phyloP scores from a whole-genome alignment of 2,329 filamentous ascomycete species.

The Pseudogymnoascus sp. region DNA sequence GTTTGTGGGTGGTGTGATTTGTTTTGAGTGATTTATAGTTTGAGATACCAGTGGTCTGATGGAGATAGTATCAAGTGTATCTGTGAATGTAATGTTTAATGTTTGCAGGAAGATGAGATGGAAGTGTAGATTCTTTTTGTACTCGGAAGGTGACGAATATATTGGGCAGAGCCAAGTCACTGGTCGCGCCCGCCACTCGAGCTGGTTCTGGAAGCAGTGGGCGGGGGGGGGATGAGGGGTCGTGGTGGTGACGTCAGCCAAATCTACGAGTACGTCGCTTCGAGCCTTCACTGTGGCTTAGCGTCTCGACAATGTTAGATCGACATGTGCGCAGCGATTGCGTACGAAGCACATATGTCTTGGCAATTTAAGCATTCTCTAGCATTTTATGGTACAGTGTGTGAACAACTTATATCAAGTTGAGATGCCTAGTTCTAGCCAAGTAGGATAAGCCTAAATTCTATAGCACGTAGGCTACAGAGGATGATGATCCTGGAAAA shows the following conservation, averaged over 20 bases:
- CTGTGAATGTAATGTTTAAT: neutral
- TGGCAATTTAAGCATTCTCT: conserved; percentile 5
- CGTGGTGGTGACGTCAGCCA: neutral
- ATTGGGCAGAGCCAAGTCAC: neutral
- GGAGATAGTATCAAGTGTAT: neutral
- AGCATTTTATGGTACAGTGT: neutral
- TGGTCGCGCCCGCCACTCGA: neutral
- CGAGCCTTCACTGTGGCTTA: neutral
- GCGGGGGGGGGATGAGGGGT: neutral
- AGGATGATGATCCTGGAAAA: conserved; percentile 34
- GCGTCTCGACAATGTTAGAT: neutral
- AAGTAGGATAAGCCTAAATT: conserved; percentile 7
- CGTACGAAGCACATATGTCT: neutral
- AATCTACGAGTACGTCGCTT: neutral
- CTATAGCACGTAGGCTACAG: conserved; percentile 19
- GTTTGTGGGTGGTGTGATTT: neutral
- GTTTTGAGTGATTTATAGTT: neutral
- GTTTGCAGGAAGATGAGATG: neutral
- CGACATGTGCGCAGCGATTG: conserved; percentile 3
- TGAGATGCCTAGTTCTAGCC: conserved; percentile 6
- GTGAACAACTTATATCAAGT: conserved; percentile 5
- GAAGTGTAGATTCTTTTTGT: neutral
- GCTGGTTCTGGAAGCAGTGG: conserved; percentile 1
- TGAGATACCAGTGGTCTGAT: neutral
- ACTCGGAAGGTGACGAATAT: neutral